Percentiles rank a stretch among this genome's conserved stretches.
Conservation (phyloP, 2,329 filamentous ascomycete genomes). For the Cercospora sp. region DNA sequence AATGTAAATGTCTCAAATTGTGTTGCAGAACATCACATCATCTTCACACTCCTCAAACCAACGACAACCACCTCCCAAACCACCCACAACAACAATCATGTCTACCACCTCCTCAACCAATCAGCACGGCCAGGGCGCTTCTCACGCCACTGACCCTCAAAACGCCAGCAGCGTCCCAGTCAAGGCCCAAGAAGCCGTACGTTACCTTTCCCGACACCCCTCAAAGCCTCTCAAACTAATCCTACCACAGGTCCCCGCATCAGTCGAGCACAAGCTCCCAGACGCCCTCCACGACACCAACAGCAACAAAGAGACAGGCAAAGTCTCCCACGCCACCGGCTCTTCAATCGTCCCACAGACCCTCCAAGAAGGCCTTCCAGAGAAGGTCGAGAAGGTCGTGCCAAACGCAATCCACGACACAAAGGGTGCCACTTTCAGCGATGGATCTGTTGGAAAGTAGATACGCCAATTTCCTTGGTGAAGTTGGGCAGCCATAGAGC, state of each 20-base stretch:
- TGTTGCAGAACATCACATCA: not conserved
- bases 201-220: not conserved
- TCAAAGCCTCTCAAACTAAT: not conserved
- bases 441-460: slow-evolving; percentile 20
- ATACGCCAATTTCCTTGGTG: not conserved
- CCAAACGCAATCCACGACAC: slow-evolving; percentile 49
- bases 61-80: not conserved
- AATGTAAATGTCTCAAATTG: not conserved
- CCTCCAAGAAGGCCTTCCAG: slow-evolving; percentile 48
- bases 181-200: slow-evolving; percentile 12
- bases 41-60: not conserved
- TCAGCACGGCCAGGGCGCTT: slow-evolving; percentile 45
- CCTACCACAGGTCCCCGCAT: slow-evolving; percentile 33
- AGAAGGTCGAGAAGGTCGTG: slow-evolving; percentile 47
- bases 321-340: slow-evolving; percentile 45
- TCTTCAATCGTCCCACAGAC: slow-evolving; percentile 46
- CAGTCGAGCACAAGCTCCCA: slow-evolving; percentile 24
- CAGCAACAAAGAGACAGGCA: slow-evolving; percentile 38
- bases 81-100: not conserved
- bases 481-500: not conserved
- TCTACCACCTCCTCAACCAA: slow-evolving; percentile 19
- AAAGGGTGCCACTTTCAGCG: slow-evolving; percentile 29
- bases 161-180: slow-evolving; percentile 9
- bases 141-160: slow-evolving; percentile 44
- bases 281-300: slow-evolving; percentile 27